Evolutionary conservation across 352 stramenopile species (phyloP), one percentile per base, ranked within the genome.

Genomic region (Phytophthora sp.): DNA sequence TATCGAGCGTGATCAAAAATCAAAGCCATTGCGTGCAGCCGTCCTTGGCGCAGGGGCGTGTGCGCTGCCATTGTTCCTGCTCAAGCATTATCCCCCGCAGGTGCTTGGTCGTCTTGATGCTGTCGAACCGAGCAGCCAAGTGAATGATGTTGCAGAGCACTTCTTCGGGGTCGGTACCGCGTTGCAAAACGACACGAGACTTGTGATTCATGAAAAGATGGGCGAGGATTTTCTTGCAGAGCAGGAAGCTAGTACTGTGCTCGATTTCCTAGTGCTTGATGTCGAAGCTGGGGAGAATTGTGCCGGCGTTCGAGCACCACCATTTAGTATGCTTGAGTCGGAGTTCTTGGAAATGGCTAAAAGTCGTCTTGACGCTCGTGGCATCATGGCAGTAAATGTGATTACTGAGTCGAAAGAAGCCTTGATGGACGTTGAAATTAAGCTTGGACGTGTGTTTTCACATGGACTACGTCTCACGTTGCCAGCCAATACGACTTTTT

Each of bases 241-340:
- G 10, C 59, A 80, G 15, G 17, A 51, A 3, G 31, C 67, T 7
- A 20, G 28, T 35, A 37, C 13, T 20, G 21, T 18, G 1, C 74
- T 79, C 30, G 79, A 91, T 61, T 18, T 89, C 3, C 9, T 91
- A 8, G 27, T 90, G 7, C 7, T 94, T 18, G 85, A 94, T 51
- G 85, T 94, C 2, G 85, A 94, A 44, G 73, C 66, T 34, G 84
- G 82, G 3, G 66, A 69, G 31, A 60, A 44, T 32, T 67, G 28
- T 23, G 52, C 52, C n/a, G 72, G 66, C 21, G 58, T 91, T 5
- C 58, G 58, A 31, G 78, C 82, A 1, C 82, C 82, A 9, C 63
- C 75, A 21, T 8, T 60, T 37, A 38, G 48, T 0, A 89, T 91
- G 79, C 51, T 89, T 4, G 54, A 69, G 4, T 26, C 43, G 2